Evolutionary conservation across 2,329 filamentous ascomycete species (phyloP), one percentile per base, ranked within the genome.

Genomic region (Pseudohalonectria lignicola): DNA sequence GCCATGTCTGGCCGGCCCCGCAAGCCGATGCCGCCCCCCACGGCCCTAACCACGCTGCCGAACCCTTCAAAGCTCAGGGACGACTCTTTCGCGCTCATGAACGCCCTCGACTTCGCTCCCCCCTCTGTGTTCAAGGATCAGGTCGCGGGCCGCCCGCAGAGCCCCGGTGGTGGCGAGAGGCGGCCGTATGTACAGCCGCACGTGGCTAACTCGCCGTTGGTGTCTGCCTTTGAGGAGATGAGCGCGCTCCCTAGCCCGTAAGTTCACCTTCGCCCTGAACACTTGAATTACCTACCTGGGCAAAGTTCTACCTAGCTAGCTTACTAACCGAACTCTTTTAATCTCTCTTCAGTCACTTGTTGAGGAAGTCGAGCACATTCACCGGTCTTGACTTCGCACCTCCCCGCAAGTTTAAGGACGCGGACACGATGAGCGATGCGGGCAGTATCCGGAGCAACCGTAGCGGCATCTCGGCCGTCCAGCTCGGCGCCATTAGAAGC

Each of bases 191-290:
- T 78, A 40, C 79, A 82, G n/a, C 66, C 69, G 28, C 71, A 88
- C 2, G 76, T 81, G 13, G 72, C 76, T 21, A 81, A 85, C 53
- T 82, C 79, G n/a, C 88, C 88, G 1, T 69, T 95, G 29, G 79
- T 73, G 18, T 86, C 82, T 42, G 72, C 87, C 5, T 95, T 87
- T 58, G 90, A 96, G 40, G 90, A 96, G 42, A 77, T 96, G 44
- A 62, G 81, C 11, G 71, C 74, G 8, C 78, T 98, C 45, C 92
- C 92, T 28, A 95, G 87, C 71, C 87, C 92, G 76, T 90, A 77
- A 82, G 84, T 82, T 45, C 19, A 33, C 19, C 21, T n/a, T n/a
- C n/a, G n/a, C n/a, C n/a, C n/a, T 17, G n/a, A 15, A 9, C 21
- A 9, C 17, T 4, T 2, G n/a, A 29, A n/a, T 26, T 32, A 4